Evolutionary conservation across 768 basidiomycete species (phyloP).

Genomic region (Lepiota venenata): DNA sequence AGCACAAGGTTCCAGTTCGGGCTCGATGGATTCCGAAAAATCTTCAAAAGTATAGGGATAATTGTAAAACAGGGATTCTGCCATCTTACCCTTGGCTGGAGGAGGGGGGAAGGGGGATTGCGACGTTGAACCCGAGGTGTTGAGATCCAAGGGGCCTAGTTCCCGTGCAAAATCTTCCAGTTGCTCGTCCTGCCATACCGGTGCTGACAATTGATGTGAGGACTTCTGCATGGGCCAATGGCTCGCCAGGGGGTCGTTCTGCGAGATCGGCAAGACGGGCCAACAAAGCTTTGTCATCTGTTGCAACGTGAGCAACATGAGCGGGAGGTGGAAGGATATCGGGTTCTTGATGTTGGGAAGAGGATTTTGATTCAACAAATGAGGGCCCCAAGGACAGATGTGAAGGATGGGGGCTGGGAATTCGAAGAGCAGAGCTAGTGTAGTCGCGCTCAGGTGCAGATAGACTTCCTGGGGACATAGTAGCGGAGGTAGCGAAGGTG

Average conservation of each 20-base stretch:
- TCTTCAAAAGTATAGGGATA: conserved; percentile 41
- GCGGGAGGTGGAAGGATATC: conserved; percentile 16
- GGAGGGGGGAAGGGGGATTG: conserved; percentile 39
- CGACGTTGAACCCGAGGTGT: conserved; percentile 14
- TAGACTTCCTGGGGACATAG: conserved; percentile 15
- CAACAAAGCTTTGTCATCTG: conserved; percentile 60
- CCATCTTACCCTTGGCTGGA: conserved; percentile 40
- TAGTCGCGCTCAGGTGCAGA: conserved; percentile 13
- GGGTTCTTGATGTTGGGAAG: conserved; percentile 9
- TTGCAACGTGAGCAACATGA: conserved; percentile 57
- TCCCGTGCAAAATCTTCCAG: conserved; percentile 31
- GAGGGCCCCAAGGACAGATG: conserved; percentile 16
- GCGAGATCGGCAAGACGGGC: conserved; percentile 49
- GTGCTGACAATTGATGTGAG: conserved; percentile 37
- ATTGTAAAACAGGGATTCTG: conserved; percentile 35
- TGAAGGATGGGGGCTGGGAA: conserved; percentile 18
- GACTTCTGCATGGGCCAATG: conserved; percentile 15
- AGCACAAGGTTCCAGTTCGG: conserved; percentile 37
- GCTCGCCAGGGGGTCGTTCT: conserved; percentile 46
- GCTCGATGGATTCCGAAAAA: conserved; percentile 24
- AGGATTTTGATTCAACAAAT: conserved; percentile 4
- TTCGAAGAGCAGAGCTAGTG: conserved; percentile 11
- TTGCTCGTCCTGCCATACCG: conserved; percentile 51
- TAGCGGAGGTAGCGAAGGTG: conserved; percentile 15
- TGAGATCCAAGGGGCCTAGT: conserved; percentile 3